These are phyloP conservation scores for Lecanicillium sp. DNA, from an alignment of 2,329 filamentous ascomycete genomes.

Conservation along the genomic window DNA sequence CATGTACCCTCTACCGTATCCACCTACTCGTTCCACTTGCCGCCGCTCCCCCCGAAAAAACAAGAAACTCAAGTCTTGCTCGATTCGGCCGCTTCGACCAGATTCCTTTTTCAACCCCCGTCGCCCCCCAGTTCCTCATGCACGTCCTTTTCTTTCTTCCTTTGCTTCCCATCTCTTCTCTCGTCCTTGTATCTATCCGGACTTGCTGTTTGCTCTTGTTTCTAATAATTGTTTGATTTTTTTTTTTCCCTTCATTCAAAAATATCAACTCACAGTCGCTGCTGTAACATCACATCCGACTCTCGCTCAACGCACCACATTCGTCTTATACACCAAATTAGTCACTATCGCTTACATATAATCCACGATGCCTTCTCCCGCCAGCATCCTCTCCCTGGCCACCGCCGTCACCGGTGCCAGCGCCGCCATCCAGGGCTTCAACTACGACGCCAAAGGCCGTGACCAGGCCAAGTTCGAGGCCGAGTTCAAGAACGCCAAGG, in stretches of 20 bases:
- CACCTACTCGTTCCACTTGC: slow-evolving; percentile 3
- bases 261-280: too few relatives aligned
- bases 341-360: slow-evolving; percentile 5
- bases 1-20: background rate
- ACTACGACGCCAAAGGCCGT: slow-evolving; percentile 61
- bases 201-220: background rate
- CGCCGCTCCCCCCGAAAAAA: slow-evolving; percentile 8
- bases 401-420: slow-evolving; percentile 28
- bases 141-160: background rate
- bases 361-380: slow-evolving; percentile 27
- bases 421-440: slow-evolving; percentile 58
- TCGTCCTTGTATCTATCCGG: slow-evolving; percentile 6
- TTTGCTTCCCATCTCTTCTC: background rate
- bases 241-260: background rate
- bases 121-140: background rate
- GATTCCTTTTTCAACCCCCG: slow-evolving; percentile 6
- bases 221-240: background rate
- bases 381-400: slow-evolving; percentile 29
- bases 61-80: slow-evolving; percentile 4
- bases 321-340: slow-evolving; percentile 7
- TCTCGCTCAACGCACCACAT: background rate
- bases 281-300: background rate
- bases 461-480: slow-evolving; percentile 59
- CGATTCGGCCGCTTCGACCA: slow-evolving; percentile 7
- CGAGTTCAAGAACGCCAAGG: slow-evolving; percentile 61